phyloP scores from a whole-genome alignment of 1,284 basidiomycete species.

The Macrocybe sp. region DNA sequence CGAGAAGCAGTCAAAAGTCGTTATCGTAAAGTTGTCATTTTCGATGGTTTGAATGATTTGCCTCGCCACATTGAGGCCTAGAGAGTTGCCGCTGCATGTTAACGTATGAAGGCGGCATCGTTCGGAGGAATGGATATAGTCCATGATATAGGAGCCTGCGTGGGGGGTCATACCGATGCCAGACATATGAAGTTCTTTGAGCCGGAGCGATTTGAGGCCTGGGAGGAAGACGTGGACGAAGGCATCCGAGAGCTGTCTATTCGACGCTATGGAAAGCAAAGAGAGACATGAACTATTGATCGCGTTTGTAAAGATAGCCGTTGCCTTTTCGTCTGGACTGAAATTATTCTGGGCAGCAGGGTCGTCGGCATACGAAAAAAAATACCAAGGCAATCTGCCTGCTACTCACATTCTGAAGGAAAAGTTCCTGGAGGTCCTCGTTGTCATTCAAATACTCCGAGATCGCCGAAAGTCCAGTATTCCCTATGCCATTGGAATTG shows the following conservation, averaged over 20 bases:
- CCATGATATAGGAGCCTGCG: conserved; percentile 39
- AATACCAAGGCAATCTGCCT: not conserved
- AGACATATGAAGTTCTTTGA: conserved; percentile 54
- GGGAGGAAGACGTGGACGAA: conserved; percentile 50
- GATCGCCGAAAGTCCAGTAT: conserved; percentile 49
- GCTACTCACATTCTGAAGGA: conserved; percentile 50
- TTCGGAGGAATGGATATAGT: conserved; percentile 44
- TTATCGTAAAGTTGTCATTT: conserved; percentile 44
- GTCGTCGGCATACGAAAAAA: not conserved
- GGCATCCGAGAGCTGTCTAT: conserved; percentile 37
- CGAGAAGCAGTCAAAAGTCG: conserved; percentile 46
- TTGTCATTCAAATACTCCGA: conserved; percentile 48
- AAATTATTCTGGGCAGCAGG: conserved; percentile 38
- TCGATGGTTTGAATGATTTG: conserved; percentile 42
- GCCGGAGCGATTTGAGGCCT: conserved; percentile 36
- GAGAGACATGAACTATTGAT: conserved; percentile 45
- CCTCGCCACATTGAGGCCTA: conserved; percentile 41
- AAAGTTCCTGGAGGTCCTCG: conserved; percentile 38
- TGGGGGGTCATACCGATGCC: conserved; percentile 43
- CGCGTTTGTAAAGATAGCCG: conserved; percentile 35
- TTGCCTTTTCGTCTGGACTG: conserved; percentile 28
- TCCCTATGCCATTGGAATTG: conserved; percentile 50
- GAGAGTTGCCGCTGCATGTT: conserved; percentile 51
- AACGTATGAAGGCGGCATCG: conserved; percentile 48
- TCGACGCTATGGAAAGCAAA: conserved; percentile 39